Evolutionary conservation across 306 rosid genomes (phyloP).

Genomic region (Begonia peltatifolia): DNA sequence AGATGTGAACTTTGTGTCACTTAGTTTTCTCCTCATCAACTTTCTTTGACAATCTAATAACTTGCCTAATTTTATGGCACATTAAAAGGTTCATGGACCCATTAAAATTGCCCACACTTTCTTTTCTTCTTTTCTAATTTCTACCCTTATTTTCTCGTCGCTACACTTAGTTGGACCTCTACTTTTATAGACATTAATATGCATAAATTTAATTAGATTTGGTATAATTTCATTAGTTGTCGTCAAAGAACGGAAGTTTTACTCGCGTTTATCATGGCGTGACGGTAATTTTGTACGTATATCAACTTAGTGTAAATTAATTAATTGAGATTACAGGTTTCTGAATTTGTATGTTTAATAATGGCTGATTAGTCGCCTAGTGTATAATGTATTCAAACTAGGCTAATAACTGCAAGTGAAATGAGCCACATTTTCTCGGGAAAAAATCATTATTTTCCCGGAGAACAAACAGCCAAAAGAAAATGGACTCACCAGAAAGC

Average conservation of each 20-base stretch:
- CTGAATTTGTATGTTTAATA: neutral
- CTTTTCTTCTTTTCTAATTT: neutral
- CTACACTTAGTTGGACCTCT: no score
- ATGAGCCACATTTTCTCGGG: neutral
- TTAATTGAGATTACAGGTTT: no score
- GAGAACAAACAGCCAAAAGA: neutral
- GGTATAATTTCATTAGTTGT: neutral
- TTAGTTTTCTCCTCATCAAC: neutral
- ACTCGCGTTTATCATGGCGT: no score
- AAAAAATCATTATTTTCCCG: neutral
- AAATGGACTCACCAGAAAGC: neutral
- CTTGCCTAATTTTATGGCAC: neutral
- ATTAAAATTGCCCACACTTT: neutral
- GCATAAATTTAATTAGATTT: neutral
- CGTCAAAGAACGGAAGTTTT: neutral
- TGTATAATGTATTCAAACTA: neutral
- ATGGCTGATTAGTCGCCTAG: neutral
- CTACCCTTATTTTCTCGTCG: neutral
- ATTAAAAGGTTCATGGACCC: slow-evolving; percentile 1
- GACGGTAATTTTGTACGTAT: no score
- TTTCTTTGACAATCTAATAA: neutral
- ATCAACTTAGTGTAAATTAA: no score
- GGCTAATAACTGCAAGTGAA: neutral
- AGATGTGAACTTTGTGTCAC: neutral
- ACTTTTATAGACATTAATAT: no score